Evolutionary conservation across 2,329 filamentous ascomycete species (phyloP).

Genomic region (Colletotrichum sp.): DNA sequence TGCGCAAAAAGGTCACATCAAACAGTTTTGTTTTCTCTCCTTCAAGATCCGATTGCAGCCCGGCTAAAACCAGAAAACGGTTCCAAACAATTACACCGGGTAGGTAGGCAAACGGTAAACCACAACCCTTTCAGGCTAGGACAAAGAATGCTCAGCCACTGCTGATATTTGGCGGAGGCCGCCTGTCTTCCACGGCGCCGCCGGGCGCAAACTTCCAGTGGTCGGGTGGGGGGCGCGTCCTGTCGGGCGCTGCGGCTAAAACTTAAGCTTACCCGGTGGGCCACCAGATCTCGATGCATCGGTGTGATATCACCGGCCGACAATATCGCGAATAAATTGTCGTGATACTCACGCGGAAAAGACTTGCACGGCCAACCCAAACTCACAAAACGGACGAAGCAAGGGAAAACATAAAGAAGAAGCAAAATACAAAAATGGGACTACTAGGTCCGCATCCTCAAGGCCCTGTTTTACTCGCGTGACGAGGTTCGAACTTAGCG

Average conservation of each 20-base stretch:
- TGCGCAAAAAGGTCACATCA: background rate
- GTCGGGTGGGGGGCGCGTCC: background rate
- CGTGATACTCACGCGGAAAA: background rate
- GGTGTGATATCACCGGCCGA: background rate
- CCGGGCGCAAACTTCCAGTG: conserved; percentile 6
- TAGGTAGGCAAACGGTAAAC: background rate
- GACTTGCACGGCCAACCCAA: background rate
- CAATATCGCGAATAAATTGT: background rate
- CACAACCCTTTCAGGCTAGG: background rate
- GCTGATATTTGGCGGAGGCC: background rate
- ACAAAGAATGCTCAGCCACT: conserved; percentile 2
- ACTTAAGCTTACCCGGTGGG: conserved; percentile 20
- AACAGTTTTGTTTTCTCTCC: background rate
- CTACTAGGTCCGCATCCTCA: background rate
- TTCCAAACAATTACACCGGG: background rate
- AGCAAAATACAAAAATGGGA: background rate
- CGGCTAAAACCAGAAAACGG: background rate
- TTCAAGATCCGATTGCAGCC: background rate
- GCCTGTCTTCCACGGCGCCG: background rate
- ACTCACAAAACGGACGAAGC: background rate
- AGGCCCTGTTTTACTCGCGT: background rate
- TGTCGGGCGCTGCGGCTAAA: conserved; percentile 3
- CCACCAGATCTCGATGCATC: background rate
- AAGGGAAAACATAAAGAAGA: background rate
- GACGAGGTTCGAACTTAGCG: background rate